Conservation (phyloP, 1,284 basidiomycete species). For the Sporisorium graminicola region DNA sequence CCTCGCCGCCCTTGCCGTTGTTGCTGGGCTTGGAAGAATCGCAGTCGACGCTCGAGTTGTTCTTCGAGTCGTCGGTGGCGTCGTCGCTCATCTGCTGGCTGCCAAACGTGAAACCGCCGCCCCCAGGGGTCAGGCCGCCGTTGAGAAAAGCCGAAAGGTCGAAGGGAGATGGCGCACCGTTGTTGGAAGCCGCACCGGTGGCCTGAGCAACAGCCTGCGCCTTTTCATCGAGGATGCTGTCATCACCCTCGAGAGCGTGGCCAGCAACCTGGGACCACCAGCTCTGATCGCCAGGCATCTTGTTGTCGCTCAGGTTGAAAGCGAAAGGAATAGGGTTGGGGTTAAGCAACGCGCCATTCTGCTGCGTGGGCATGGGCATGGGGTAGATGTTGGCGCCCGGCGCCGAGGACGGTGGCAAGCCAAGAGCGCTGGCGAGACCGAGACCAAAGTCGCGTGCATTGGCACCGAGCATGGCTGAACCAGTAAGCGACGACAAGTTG, state of each 20-base stretch:
- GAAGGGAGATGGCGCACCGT: slow-evolving; percentile 53
- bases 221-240: slow-evolving; percentile 60
- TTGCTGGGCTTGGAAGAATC: slow-evolving; percentile 26
- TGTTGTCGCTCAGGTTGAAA: slow-evolving; percentile 62
- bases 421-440: slow-evolving; percentile 35
- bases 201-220: slow-evolving; percentile 61
- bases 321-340: slow-evolving; percentile 66
- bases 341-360: slow-evolving; percentile 65
- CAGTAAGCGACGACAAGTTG: slow-evolving; percentile 22
- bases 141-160: slow-evolving; percentile 62
- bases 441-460: slow-evolving; percentile 47
- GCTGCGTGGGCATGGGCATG: slow-evolving; percentile 60
- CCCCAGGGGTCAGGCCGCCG: slow-evolving; percentile 57
- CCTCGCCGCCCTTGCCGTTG: slow-evolving; percentile 26
- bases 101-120: slow-evolving; percentile 45
- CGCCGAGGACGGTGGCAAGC: slow-evolving; percentile 28
- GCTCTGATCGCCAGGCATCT: slow-evolving; percentile 51
- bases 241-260: slow-evolving; percentile 49
- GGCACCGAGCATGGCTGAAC: slow-evolving; percentile 56
- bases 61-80: slow-evolving; percentile 21
- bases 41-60: neutral
- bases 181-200: slow-evolving; percentile 24
- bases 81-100: slow-evolving; percentile 28
- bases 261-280: slow-evolving; percentile 63
- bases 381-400: slow-evolving; percentile 49